Percentiles rank a stretch among this genome's conserved stretches.
Evolutionary conservation across 2,329 filamentous ascomycete genomes (phyloP).

Genomic region (Colletotrichum siamense): DNA sequence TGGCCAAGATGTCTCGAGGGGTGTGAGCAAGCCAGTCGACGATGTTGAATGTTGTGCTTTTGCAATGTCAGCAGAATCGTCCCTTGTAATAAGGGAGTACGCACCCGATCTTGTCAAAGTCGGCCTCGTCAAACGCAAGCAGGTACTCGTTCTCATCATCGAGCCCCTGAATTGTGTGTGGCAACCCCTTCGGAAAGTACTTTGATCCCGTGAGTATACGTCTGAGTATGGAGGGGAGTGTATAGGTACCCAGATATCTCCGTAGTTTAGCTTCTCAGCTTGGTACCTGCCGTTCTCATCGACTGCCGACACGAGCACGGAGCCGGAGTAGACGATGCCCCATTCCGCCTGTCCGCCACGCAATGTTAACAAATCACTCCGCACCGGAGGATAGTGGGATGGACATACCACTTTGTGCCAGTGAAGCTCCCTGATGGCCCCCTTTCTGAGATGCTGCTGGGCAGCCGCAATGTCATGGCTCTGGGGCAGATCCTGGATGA

Average conservation of each 20-base stretch:
- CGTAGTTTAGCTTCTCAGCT: constrained; percentile 60
- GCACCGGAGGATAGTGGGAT: not conserved
- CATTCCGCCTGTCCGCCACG: constrained; percentile 61
- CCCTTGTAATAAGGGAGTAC: not conserved
- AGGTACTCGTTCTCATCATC: constrained; percentile 72
- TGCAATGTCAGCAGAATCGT: not conserved
- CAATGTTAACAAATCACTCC: not conserved
- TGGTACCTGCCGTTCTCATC: constrained; percentile 65
- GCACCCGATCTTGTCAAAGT: constrained; percentile 68
- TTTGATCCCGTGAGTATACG: not conserved
- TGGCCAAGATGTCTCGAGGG: constrained; percentile 65
- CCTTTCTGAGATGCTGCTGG: constrained; percentile 72
- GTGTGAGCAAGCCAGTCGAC: constrained; percentile 75
- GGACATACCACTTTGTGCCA: constrained; percentile 69
- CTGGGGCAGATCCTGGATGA: constrained; percentile 68
- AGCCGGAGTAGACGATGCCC: constrained; percentile 66
- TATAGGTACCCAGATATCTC: constrained; percentile 65
- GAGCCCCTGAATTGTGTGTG: constrained; percentile 68
- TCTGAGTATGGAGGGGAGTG: not conserved
- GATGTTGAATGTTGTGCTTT: constrained; percentile 72
- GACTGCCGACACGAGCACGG: constrained; percentile 64
- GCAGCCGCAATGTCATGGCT: constrained; percentile 72
- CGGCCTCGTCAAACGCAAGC: constrained; percentile 69
- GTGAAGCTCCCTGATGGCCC: constrained; percentile 69
- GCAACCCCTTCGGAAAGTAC: constrained; percentile 70